Base-by-base conservation (phyloP, 2,329 filamentous ascomycete genomes). In the Thermoascus crustaceus region DNA sequence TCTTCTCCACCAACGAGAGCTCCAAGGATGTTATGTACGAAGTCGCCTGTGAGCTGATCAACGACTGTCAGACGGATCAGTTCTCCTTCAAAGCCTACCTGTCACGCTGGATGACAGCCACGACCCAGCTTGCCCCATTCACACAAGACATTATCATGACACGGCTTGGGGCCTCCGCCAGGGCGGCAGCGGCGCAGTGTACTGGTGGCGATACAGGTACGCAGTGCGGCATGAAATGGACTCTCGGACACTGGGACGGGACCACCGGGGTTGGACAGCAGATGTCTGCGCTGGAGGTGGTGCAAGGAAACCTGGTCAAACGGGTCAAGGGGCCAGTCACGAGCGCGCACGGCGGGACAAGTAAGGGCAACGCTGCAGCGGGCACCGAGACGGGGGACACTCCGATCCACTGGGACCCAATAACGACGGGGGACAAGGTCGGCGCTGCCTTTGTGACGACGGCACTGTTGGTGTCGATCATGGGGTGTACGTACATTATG, bases 81-180 rank as follows among this genome's bases (percentile, higher is more conserved):
- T 72, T 73, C 49, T 77, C 72, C 31, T 87, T 86, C 75, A 87
- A 87, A 62, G 82, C 79, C 7, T 86, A 85, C 56, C 66, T 85
- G 17, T 61, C 75, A 17, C 78, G 82, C 29, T 87, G 80, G 75
- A 60, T 80, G 53, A 69, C 75, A 1, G 64, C 63, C 11, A 71
- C 74, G 2, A 60, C 68, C 5, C 68, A 73, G 52, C 54, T 80
- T 48, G 75, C 71, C 1, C 72, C 76, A 1, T 67, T 68, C 46
- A 73, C 69, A 1, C 66, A 68, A 43, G 57, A 67, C 32, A 58
- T 52, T 4, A 71, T 80, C 42, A 63, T 66, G 48, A 64, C 68
- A 4, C 59, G 76, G n/a, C 56, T 82, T 27, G 53, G 58, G 20
- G 55, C 61, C n/a, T 69, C 64, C 19, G 78, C 74, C 0, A 41